Conservation (phyloP, 257 asterid species). For the Solanum appendiculatum region DNA sequence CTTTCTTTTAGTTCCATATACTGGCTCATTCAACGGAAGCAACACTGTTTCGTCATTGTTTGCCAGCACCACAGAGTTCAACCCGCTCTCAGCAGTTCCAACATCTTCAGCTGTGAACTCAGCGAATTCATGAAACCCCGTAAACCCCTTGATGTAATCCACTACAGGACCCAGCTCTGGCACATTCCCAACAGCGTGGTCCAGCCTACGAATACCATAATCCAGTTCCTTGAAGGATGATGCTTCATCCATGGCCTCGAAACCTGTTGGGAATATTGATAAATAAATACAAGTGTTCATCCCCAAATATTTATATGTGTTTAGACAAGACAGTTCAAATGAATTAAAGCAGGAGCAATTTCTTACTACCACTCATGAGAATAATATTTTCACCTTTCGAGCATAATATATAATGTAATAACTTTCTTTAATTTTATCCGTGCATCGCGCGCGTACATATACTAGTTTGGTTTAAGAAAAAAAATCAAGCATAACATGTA, state of each 20-base stretch:
- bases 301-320: not conserved
- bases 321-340: not conserved
- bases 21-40: constrained; percentile 81
- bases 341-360: not conserved
- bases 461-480: not conserved
- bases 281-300: not conserved
- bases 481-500: not conserved
- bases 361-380: not conserved
- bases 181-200: constrained; percentile 90
- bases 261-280: not conserved
- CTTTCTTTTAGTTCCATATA: constrained; percentile 79
- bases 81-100: constrained; percentile 82
- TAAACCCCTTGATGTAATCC: constrained; percentile 54
- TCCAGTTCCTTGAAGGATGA: constrained; percentile 40
- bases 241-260: constrained; percentile 21
- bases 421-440: too few relatives aligned
- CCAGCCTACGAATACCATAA: constrained; percentile 70
- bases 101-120: constrained; percentile 81
- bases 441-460: too few relatives aligned
- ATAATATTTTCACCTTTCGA: not conserved
- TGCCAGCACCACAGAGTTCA: constrained; percentile 79
- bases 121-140: constrained; percentile 90
- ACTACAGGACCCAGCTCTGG: constrained; percentile 51
- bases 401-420: too few relatives aligned
- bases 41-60: constrained; percentile 69